These are phyloP conservation scores for Oryza glumipatula DNA, from an alignment of 176 grass and related monocot species.

Conservation along the genomic window DNA sequence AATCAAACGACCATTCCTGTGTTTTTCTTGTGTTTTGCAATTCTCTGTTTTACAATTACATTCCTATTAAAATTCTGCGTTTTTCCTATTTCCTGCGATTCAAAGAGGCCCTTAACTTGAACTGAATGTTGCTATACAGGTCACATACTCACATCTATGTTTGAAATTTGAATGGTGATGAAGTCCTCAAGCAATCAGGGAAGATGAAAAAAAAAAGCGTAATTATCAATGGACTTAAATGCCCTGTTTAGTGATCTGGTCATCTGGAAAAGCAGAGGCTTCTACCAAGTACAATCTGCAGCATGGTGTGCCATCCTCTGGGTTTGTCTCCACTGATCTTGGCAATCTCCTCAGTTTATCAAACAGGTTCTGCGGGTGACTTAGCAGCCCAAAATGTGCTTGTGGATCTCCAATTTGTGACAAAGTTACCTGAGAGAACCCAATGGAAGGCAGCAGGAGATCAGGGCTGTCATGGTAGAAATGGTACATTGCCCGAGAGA, in stretches of 20 bases:
- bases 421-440: constrained; percentile 69
- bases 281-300: constrained; percentile 88
- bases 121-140: constrained; percentile 35
- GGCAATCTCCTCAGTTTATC: constrained; percentile 86
- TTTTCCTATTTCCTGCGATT: no score
- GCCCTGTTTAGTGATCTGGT: constrained; percentile 45
- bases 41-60: no score
- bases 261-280: constrained; percentile 59
- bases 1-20: no score
- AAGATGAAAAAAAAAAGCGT: constrained; percentile 4
- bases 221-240: constrained; percentile 38
- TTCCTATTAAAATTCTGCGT: no score
- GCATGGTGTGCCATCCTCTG: constrained; percentile 80
- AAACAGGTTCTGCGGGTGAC: constrained; percentile 87
- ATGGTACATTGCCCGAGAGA: constrained; percentile 75
- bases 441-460: constrained; percentile 70
- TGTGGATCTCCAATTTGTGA: constrained; percentile 88
- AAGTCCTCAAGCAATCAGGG: constrained; percentile 31
- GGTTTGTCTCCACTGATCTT: constrained; percentile 74
- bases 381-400: constrained; percentile 86
- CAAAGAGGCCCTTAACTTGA: not conserved
- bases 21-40: no score
- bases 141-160: constrained; percentile 27
- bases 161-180: constrained; percentile 44
- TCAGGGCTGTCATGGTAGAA: constrained; percentile 95